Percentiles rank a stretch among this genome's conserved stretches.
These are phyloP conservation scores for Neophaeococcomyces mojaviensis DNA, from an alignment of 2,329 filamentous ascomycete species.

Conservation along the genomic window DNA sequence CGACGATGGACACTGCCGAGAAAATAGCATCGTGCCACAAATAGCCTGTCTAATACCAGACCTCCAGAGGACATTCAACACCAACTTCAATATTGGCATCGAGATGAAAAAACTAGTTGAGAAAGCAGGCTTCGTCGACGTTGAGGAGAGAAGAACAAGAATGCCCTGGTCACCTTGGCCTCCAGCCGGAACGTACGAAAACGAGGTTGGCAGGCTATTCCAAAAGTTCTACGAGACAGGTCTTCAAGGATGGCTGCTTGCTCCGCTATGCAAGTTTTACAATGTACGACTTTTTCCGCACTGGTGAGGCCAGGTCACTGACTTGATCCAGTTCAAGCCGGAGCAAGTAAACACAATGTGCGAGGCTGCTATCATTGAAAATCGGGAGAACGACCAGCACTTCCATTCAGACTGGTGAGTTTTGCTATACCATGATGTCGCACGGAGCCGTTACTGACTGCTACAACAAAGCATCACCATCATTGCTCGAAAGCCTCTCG, in stretches of 20 bases:
- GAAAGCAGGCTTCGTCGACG: constrained; percentile 24
- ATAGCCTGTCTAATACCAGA: background rate
- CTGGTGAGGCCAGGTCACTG: background rate
- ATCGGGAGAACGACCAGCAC: background rate
- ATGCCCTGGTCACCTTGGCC: constrained; percentile 26
- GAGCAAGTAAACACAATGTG: constrained; percentile 7
- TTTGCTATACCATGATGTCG: background rate
- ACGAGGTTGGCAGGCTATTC: constrained; percentile 25
- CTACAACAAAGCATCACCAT: constrained; percentile 7
- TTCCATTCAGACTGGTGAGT: constrained; percentile 1
- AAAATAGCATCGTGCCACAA: background rate
- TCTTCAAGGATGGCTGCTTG: constrained; percentile 28
- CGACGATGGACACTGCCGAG: background rate
- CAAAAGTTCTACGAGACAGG: constrained; percentile 25
- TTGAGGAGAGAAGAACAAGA: constrained; percentile 19
- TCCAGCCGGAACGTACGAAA: constrained; percentile 21
- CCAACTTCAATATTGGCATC: constrained; percentile 1
- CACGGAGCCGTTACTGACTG: background rate
- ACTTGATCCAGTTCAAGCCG: background rate
- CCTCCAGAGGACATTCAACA: background rate
- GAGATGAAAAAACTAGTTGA: constrained; percentile 13
- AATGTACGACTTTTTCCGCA: constrained; percentile 9
- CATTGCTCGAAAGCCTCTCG: constrained; percentile 5
- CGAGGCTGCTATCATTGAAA: background rate
- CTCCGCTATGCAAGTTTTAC: constrained; percentile 26